Conservation (phyloP, 169 alveolate genomes). For the Eimeria necatrix region DNA sequence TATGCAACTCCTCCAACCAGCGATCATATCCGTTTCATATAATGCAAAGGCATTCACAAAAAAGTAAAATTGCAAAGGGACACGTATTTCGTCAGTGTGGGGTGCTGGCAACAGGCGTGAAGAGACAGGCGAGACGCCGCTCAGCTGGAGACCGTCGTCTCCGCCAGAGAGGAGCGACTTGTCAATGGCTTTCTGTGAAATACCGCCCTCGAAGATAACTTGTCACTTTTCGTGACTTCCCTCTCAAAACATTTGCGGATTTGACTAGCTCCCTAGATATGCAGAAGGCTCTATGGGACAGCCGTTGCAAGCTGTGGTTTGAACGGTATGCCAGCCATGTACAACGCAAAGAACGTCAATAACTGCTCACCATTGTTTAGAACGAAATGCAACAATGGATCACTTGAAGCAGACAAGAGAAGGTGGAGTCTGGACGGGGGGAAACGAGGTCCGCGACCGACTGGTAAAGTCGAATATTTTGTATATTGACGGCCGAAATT, state of each 20-base stretch:
- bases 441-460: conserved; percentile 62
- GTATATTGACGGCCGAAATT: conserved; percentile 74
- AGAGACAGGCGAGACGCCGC: conserved; percentile 40
- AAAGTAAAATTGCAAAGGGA: too few relatives aligned
- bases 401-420: not conserved
- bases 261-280: not conserved
- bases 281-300: conserved; percentile 18
- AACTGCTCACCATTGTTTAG: not conserved
- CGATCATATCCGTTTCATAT: too few relatives aligned
- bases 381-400: not conserved
- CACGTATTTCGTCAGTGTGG: too few relatives aligned
- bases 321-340: conserved; percentile 24
- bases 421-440: not conserved
- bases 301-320: not conserved
- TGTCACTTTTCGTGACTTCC: too few relatives aligned
- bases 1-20: too few relatives aligned
- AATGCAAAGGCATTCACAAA: too few relatives aligned
- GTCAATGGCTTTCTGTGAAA: not conserved
- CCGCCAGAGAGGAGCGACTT: not conserved
- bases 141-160: not conserved
- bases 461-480: conserved; percentile 67
- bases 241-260: too few relatives aligned
- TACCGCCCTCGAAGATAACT: too few relatives aligned
- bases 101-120: too few relatives aligned
- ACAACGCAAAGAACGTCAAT: not conserved